Evolutionary conservation across 371 early-diverging fungal genomes (phyloP).

Genomic region (Fennellomyces sp.): DNA sequence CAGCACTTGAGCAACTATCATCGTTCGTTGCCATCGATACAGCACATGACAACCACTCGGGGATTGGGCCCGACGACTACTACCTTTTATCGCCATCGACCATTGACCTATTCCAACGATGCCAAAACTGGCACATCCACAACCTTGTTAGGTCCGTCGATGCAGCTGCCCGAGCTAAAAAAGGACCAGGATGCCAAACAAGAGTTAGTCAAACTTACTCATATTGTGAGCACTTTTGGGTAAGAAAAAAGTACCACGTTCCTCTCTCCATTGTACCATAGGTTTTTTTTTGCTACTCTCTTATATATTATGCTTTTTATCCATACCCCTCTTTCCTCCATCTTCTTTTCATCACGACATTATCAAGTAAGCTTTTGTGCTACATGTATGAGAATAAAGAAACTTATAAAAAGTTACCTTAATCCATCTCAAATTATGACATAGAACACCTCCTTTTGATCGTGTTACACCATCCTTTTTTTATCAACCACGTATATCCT

Average conservation of each 20-base stretch:
- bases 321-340: too few relatives aligned
- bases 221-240: slow-evolving; percentile 28
- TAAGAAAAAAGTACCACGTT: background rate
- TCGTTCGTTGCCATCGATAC: slow-evolving; percentile 5
- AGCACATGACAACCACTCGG: background rate
- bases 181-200: background rate
- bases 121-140: background rate
- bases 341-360: too few relatives aligned
- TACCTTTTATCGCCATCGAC: slow-evolving; percentile 22
- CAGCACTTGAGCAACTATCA: slow-evolving; percentile 44
- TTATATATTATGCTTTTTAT: too few relatives aligned
- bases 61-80: background rate
- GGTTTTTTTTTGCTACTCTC: background rate
- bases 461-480: too few relatives aligned
- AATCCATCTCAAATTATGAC: too few relatives aligned
- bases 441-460: too few relatives aligned
- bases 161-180: background rate
- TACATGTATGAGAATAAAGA: too few relatives aligned
- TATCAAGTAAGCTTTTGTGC: too few relatives aligned
- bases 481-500: too few relatives aligned
- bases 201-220: background rate
- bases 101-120: slow-evolving; percentile 12
- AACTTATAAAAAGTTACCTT: too few relatives aligned
- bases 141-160: slow-evolving; percentile 11
- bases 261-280: background rate